Conservation (phyloP, 139 green algal genomes). For the Coccomyxa sp. region DNA sequence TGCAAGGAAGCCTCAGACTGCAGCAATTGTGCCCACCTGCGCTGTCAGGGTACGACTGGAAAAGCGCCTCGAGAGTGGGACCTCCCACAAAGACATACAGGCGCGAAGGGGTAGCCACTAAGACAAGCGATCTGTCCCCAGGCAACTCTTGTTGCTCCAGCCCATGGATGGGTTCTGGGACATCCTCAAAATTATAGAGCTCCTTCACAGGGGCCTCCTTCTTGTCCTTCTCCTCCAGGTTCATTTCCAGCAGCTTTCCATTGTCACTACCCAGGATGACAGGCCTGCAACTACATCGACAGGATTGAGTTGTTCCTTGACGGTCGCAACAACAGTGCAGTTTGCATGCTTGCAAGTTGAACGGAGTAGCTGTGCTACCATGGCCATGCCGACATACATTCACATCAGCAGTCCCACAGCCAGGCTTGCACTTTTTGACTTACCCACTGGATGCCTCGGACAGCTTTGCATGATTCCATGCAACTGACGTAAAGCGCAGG, state of each 20-base stretch:
- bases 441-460: conserved; percentile 22
- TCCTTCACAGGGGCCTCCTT: conserved; percentile 24
- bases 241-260: conserved; percentile 46
- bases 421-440: neutral
- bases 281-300: conserved; percentile 23
- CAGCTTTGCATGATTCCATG: conserved; percentile 32
- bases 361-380: neutral
- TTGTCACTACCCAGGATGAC: conserved; percentile 60
- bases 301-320: no score
- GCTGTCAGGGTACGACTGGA: conserved; percentile 17
- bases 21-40: neutral
- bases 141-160: conserved; percentile 19
- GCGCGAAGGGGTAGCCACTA: conserved; percentile 50
- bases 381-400: neutral
- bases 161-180: conserved; percentile 20
- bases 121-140: conserved; percentile 32
- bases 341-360: neutral
- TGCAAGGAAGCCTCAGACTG: neutral
- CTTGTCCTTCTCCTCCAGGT: conserved; percentile 50
- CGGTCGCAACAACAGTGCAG: no score
- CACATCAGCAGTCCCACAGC: neutral
- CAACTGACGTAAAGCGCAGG: conserved; percentile 45
- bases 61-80: conserved; percentile 28
- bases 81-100: conserved; percentile 52
- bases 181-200: conserved; percentile 23